phyloP scores from a whole-genome alignment of 495 filamentous ascomycete genomes.

The Daldinia grandis region DNA sequence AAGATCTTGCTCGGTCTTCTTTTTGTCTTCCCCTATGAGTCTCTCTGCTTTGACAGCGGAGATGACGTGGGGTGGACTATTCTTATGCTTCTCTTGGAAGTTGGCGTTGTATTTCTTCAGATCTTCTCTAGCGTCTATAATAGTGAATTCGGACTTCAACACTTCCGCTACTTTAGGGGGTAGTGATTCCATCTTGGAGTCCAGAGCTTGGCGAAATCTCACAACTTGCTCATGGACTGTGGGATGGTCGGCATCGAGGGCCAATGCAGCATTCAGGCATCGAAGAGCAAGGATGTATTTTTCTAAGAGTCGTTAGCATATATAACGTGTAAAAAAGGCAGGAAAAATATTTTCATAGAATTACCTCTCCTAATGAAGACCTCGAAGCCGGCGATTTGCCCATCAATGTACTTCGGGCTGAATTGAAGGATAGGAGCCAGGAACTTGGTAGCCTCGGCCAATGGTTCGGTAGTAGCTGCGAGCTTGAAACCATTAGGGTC shows the following conservation, averaged over 20 bases:
- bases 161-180: conserved; percentile 69
- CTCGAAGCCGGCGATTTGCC: conserved; percentile 87
- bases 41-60: conserved; percentile 68
- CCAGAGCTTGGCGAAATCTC: conserved; percentile 72
- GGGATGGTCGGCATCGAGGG: conserved; percentile 75
- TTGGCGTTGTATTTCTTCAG: conserved; percentile 73
- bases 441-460: conserved; percentile 89
- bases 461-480: conserved; percentile 78
- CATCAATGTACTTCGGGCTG: conserved; percentile 81
- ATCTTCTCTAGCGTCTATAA: conserved; percentile 64
- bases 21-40: conserved; percentile 65
- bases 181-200: conserved; percentile 61
- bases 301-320: conserved; percentile 59
- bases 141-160: conserved; percentile 70
- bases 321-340: not conserved
- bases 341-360: conserved; percentile 48
- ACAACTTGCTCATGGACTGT: conserved; percentile 78
- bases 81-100: conserved; percentile 68
- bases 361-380: conserved; percentile 72
- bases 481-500: conserved; percentile 85
- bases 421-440: conserved; percentile 79
- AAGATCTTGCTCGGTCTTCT: conserved; percentile 68
- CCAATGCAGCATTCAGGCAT: conserved; percentile 76
- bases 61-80: conserved; percentile 69
- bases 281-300: conserved; percentile 86